Conservation (phyloP, 148 eudicot genomes). For the Dianthus caryophyllus region DNA sequence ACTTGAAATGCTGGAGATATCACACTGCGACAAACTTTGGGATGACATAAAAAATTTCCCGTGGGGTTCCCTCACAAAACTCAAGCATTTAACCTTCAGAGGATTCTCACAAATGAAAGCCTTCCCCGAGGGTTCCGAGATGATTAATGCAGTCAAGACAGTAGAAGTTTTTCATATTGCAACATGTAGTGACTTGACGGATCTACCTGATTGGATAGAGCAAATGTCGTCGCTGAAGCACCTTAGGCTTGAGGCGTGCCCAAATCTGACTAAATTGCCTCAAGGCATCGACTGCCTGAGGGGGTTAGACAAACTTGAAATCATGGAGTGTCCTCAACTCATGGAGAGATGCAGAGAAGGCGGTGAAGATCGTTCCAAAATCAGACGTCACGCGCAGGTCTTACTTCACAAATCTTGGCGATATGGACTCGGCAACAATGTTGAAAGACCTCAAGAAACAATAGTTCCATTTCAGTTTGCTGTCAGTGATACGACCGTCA, state of each 20-base stretch:
- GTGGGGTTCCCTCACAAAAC: slow-evolving; percentile 7
- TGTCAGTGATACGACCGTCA: background rate
- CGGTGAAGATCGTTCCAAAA: slow-evolving; percentile 19
- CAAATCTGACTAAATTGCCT: slow-evolving; percentile 11
- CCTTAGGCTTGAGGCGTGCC: slow-evolving; percentile 17
- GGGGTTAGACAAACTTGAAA: slow-evolving; percentile 13
- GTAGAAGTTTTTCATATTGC: slow-evolving; percentile 3
- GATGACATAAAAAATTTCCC: background rate
- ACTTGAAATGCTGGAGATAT: slow-evolving; percentile 9
- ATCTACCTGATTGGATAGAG: slow-evolving; percentile 15
- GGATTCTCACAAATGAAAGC: slow-evolving; percentile 7
- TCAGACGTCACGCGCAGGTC: background rate
- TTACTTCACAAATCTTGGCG: slow-evolving; percentile 21
- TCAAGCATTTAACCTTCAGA: background rate
- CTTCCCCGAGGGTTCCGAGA: slow-evolving; percentile 3
- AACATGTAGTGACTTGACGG: slow-evolving; percentile 3
- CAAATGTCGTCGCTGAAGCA: slow-evolving; percentile 9
- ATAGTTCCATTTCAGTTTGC: background rate
- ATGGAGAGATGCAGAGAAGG: slow-evolving; percentile 18
- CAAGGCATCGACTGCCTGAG: background rate
- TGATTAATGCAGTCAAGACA: background rate
- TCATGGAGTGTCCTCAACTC: slow-evolving; percentile 17
- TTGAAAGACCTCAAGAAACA: slow-evolving; percentile 1
- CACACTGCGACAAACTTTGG: slow-evolving; percentile 14
- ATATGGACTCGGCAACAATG: slow-evolving; percentile 5